Evolutionary conservation across 1,284 basidiomycete species (phyloP).

Genomic region (Pseudozyma flocculosa): DNA sequence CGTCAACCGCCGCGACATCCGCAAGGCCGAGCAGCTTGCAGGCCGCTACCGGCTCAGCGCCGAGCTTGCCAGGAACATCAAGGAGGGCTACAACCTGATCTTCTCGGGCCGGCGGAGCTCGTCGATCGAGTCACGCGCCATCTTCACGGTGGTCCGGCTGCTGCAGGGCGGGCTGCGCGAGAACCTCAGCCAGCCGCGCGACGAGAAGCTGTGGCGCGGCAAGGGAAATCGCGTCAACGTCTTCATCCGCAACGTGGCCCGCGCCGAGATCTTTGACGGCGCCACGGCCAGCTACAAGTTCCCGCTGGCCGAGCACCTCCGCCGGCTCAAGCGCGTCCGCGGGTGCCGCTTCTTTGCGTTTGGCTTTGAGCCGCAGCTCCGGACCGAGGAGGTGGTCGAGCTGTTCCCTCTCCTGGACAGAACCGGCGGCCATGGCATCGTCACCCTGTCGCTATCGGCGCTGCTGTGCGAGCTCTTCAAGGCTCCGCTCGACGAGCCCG

Average conservation of each 20-base stretch:
- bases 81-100: constrained; percentile 25
- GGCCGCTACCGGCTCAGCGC: constrained; percentile 12
- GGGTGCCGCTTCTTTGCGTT: constrained; percentile 18
- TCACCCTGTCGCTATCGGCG: constrained; percentile 20
- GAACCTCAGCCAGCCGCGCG: constrained; percentile 3
- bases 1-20: constrained; percentile 13
- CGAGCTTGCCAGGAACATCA: constrained; percentile 11
- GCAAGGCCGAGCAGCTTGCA: constrained; percentile 12
- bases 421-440: constrained; percentile 11
- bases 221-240: constrained; percentile 13
- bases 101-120: constrained; percentile 10
- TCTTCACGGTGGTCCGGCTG: constrained; percentile 17
- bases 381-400: constrained; percentile 20
- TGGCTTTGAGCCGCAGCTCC: constrained; percentile 23
- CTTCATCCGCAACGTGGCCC: constrained; percentile 15
- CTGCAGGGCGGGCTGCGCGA: constrained; percentile 20
- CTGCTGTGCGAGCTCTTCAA: constrained; percentile 13
- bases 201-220: constrained; percentile 16
- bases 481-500: constrained; percentile 10
- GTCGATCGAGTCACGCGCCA: constrained; percentile 16
- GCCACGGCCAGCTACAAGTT: neutral
- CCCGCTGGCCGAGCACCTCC: constrained; percentile 11
- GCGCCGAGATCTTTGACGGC: constrained; percentile 7
- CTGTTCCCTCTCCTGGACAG: constrained; percentile 13
- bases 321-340: constrained; percentile 22